A percentile compares a stretch with the other conserved stretches of the same genome.
These are phyloP conservation scores for Graphilbum fragrans DNA, from an alignment of 2,329 filamentous ascomycete genomes.

Conservation along the genomic window DNA sequence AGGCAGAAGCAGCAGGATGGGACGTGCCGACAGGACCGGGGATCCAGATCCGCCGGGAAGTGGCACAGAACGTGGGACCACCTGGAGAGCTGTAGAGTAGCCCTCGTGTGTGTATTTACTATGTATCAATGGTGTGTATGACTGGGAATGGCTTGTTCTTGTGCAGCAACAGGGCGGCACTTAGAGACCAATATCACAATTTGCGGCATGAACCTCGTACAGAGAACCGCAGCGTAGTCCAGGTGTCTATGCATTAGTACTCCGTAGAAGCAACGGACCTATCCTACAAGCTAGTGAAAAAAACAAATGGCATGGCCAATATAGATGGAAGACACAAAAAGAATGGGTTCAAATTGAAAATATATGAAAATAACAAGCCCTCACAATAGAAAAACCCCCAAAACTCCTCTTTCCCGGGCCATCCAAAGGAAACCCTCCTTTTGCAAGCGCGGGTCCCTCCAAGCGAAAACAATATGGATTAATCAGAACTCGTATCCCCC, in stretches of 20 bases:
- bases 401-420: neutral
- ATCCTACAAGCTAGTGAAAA: too few relatives aligned
- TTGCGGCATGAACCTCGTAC: too few relatives aligned
- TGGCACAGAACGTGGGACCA: conserved; percentile 4
- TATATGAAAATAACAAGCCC: neutral
- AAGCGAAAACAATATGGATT: neutral
- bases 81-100: too few relatives aligned
- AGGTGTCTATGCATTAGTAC: too few relatives aligned
- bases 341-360: neutral
- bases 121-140: too few relatives aligned
- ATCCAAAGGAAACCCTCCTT: neutral
- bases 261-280: too few relatives aligned
- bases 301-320: too few relatives aligned
- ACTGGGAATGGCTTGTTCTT: too few relatives aligned
- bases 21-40: conserved; percentile 1
- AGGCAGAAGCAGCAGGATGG: conserved; percentile 2
- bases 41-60: conserved; percentile 6
- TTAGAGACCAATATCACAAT: too few relatives aligned
- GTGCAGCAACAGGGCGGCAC: too few relatives aligned
- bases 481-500: neutral
- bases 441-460: neutral
- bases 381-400: neutral
- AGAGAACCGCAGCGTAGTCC: too few relatives aligned
- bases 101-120: too few relatives aligned
- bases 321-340: neutral